Evolutionary conservation across 768 basidiomycete genomes (phyloP).

Genomic region (Russula foetens): DNA sequence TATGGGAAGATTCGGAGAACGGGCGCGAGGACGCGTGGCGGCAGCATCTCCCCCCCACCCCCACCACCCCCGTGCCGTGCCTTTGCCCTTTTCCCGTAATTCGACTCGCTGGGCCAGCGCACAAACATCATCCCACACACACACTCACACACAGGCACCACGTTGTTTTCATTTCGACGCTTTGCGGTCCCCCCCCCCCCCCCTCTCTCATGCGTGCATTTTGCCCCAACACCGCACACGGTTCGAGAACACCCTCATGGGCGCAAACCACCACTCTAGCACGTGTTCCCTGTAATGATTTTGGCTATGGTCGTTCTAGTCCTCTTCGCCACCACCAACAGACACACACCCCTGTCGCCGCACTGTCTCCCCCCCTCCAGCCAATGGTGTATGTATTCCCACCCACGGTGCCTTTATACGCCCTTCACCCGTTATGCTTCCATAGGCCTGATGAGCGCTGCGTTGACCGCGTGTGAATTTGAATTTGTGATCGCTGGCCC

Average conservation of each 20-base stretch:
- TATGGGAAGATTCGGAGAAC: too few species aligned
- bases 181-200: not conserved
- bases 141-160: not conserved
- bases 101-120: constrained; percentile 11
- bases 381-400: not conserved
- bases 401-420: not conserved
- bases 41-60: too few species aligned
- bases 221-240: not conserved
- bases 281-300: constrained; percentile 5
- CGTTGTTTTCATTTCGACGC: not conserved
- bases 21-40: not conserved
- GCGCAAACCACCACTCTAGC: not conserved
- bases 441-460: not conserved
- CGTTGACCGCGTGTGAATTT: not conserved
- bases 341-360: constrained; percentile 1
- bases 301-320: not conserved
- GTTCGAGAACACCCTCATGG: not conserved
- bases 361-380: not conserved
- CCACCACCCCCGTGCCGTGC: not conserved
- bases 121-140: not conserved
- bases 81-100: not conserved
- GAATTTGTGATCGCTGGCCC: not conserved
- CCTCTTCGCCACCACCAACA: too few species aligned
- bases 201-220: not conserved
- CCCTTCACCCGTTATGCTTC: not conserved